Percentiles rank a stretch among this genome's conserved stretches.
Conservation (phyloP, 2,329 filamentous ascomycete genomes). For the Microsporum ferrugineum region DNA sequence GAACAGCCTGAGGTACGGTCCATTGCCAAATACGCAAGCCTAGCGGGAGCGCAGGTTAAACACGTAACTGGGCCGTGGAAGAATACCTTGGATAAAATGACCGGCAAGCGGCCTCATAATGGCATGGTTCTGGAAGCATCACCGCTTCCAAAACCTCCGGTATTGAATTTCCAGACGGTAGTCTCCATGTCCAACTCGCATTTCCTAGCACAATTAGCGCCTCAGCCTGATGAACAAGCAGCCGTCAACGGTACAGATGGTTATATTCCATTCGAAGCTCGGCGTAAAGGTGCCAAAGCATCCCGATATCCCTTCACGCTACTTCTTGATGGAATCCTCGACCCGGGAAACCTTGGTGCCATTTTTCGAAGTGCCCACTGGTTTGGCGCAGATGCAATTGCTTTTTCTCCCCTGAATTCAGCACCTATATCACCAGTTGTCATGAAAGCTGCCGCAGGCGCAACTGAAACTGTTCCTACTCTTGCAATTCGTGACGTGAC, state of each 20-base stretch:
- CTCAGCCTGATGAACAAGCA: conserved; percentile 64
- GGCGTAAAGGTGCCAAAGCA: not conserved
- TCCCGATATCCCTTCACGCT: conserved; percentile 31
- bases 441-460: conserved; percentile 79
- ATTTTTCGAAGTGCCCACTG: conserved; percentile 83
- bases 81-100: conserved; percentile 70
- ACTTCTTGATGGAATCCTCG: conserved; percentile 44
- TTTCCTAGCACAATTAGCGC: conserved; percentile 50
- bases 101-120: conserved; percentile 73
- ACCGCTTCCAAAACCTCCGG: conserved; percentile 60
- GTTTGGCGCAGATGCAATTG: conserved; percentile 76
- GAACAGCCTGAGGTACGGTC: conserved; percentile 11
- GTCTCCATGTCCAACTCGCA: conserved; percentile 36
- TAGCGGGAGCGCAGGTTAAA: conserved; percentile 43
- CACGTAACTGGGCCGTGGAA: conserved; percentile 52
- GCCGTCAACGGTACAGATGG: conserved; percentile 56
- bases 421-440: conserved; percentile 65
- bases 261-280: conserved; percentile 30
- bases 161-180: conserved; percentile 47
- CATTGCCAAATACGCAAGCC: conserved; percentile 31
- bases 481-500: conserved; percentile 57
- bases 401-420: conserved; percentile 61
- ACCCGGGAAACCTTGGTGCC: conserved; percentile 81
- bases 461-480: conserved; percentile 66
- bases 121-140: conserved; percentile 80